Base-by-base conservation (phyloP, 805 yeast genomes). In the Nakazawaea molendinolei region DNA sequence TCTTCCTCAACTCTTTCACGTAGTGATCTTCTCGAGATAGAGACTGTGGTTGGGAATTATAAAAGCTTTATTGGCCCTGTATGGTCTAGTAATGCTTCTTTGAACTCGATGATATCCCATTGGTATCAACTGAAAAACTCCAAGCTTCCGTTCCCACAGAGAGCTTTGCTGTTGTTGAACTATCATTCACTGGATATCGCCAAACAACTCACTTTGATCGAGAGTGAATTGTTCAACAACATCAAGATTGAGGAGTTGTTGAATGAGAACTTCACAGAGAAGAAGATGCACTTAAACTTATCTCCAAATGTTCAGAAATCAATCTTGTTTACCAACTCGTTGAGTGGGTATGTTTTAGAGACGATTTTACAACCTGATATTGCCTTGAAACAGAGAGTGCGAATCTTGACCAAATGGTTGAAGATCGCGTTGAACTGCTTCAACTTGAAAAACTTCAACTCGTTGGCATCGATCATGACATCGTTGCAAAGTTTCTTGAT, bases 401-500 rank as follows among this genome's bases (percentile, higher is more conserved):
- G 65, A 37, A 68, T 76, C 36, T 53, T 82, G 23, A 76, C 76
- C 46, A 68, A 74, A 10, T 84, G 95, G 94, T 58, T 84, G 40
- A 80, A 80, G 49, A 67, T 83, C 23, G 84, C 86, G 0, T 64
- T 80, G 36, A 79, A 87, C 1, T 78, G 87, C 45, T 64, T 79
- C 28, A 80, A 82, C 48, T 65, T 83, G 53, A 64, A 87, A 41
- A 84, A 84, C 52, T 83, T 77, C 61, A 84, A 84, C 51, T 78
- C 92, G 0, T 61, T 84, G 43, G 89, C 90, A 2, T 80, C 90
- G 1, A 79, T 84, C 31, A 74, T 84, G 61, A 81, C 87, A 1
- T 69, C 87, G 2, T 61, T 84, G 43, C 94, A 84, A 52, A 78
- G 81, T 34, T 84, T 79, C 51, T 66, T 79, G 28, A 60, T 84